Base-by-base conservation (phyloP, 73 alveolate genomes). In the Breviolum minutum region DNA sequence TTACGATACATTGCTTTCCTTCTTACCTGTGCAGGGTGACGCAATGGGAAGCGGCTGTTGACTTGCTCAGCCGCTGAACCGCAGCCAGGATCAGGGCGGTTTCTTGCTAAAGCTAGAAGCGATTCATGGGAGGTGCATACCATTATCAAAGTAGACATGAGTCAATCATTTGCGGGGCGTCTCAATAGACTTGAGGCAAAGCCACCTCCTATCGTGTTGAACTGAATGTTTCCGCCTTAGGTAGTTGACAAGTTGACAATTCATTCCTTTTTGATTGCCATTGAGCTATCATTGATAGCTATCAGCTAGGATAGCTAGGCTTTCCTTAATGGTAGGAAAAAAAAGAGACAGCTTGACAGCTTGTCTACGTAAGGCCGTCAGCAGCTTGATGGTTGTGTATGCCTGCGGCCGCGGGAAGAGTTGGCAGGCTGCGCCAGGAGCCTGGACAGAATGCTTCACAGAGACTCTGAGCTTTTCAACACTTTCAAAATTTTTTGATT, bases 381-480 rank as follows among this genome's bases (percentile, higher is more conserved):
- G 96, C 96, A 89, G 96, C 87, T 61, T 89, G 87, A 61, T 30
- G 87, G 16, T 70, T 4, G 96, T 40, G n/a, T 69, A 32, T 48
- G 96, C 87, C 8, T 89, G 86, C 48, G 96, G 87, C 27, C 96
- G 70, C 19, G 96, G 96, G 22, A 77, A 77, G 73, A 40, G 22
- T 17, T 89, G 96, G 96, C 87, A 89, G 87, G 87, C 87, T 5
- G 96, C 96, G 96, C 20, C 64, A 20, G n/a, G 30, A 5, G 66
- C 95, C 27, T 27, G 14, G 89, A 81, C 40, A 12, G 82, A 12
- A 26, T 8, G 24, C 74, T 66, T 17, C 17, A 13, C 74, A 66
- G 24, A 66, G 17, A 17, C 74, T 11, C 17, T 17, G 74, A 17
- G 17, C 74, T 13, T 13, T 66, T 66, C 74, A 66, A 11, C 17